Conservation (phyloP, 1,284 basidiomycete species). For the Peniophora sp. region DNA sequence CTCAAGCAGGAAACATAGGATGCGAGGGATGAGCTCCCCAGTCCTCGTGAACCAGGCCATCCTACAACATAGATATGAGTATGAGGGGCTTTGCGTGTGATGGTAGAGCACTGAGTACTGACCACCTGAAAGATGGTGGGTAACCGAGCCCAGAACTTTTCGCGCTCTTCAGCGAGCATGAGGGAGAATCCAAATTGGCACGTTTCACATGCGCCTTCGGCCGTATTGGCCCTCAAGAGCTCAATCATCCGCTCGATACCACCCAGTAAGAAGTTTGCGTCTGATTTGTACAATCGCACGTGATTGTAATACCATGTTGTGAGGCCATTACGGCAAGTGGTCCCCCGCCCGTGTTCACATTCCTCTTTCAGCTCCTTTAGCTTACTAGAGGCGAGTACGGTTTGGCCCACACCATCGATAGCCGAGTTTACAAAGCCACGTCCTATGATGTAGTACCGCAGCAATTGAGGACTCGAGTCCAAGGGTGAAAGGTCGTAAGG, state of each 20-base stretch:
- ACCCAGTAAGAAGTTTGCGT: background rate
- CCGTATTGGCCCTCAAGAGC: background rate
- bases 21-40: too few species aligned
- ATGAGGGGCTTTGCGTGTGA: too few species aligned
- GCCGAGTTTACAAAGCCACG: background rate
- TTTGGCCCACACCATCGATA: background rate
- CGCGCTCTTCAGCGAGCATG: background rate
- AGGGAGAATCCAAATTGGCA: background rate
- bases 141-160: background rate
- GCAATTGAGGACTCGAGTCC: background rate
- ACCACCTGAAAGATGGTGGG: background rate
- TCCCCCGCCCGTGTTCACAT: background rate
- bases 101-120: background rate
- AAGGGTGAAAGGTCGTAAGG: background rate
- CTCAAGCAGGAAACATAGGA: too few species aligned
- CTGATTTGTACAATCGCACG: background rate
- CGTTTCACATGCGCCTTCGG: too few species aligned
- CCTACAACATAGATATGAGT: too few species aligned
- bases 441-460: background rate
- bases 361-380: background rate
- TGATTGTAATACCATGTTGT: background rate
- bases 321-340: background rate
- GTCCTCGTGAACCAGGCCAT: too few species aligned
- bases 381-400: background rate
- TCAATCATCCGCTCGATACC: background rate